These are phyloP conservation scores for Thielaviopsis punctulata DNA, from an alignment of 2,329 filamentous ascomycete species.

Conservation along the genomic window DNA sequence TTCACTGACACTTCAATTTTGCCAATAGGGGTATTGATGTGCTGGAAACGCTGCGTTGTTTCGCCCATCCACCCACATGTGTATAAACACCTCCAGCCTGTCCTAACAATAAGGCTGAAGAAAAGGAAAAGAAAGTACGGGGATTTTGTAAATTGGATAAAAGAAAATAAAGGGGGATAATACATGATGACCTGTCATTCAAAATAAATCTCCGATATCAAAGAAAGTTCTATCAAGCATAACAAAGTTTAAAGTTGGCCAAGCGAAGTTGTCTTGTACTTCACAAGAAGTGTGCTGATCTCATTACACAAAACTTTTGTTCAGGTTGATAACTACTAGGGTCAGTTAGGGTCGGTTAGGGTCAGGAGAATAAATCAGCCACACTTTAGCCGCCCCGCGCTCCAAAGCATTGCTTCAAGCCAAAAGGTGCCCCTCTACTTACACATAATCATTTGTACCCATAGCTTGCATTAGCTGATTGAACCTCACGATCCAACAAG, in stretches of 20 bases:
- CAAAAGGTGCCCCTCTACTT: no score
- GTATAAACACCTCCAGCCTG: not conserved
- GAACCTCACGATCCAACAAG: no score
- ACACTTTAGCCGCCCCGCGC: constrained; percentile 7
- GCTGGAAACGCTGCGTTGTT: not conserved
- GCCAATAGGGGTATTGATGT: not conserved
- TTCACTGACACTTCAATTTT: not conserved
- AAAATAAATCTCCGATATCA: not conserved
- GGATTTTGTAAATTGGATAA: no score
- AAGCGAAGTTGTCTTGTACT: not conserved
- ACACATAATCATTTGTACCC: no score
- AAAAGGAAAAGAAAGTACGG: not conserved
- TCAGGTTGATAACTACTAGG: not conserved
- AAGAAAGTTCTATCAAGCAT: not conserved
- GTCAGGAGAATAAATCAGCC: not conserved
- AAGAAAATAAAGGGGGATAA: no score
- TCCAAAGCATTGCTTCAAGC: not conserved
- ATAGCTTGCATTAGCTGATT: no score
- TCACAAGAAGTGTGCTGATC: not conserved
- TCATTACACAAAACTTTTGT: not conserved
- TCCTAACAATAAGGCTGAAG: not conserved
- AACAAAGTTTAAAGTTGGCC: not conserved
- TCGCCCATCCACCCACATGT: not conserved
- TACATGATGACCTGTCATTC: not conserved
- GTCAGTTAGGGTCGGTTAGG: not conserved